These are phyloP conservation scores for Blastobotrys americana DNA, from an alignment of 805 yeast species.

Conservation along the genomic window DNA sequence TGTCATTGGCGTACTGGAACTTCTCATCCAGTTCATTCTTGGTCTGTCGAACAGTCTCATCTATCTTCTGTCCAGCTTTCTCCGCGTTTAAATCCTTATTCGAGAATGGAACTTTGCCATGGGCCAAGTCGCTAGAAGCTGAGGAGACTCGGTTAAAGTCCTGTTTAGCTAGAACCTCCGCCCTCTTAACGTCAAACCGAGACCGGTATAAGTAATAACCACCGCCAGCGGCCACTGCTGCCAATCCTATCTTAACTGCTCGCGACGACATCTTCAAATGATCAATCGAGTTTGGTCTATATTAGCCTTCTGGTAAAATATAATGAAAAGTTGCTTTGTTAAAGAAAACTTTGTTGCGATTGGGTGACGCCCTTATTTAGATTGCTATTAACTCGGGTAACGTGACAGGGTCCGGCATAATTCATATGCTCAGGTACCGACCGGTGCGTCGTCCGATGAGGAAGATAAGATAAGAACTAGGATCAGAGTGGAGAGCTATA, in stretches of 20 bases:
- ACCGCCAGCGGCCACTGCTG: conserved; percentile 17
- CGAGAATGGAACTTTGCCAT: background rate
- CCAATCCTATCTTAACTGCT: conserved; percentile 15
- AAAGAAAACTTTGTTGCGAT: no score
- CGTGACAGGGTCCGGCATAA: no score
- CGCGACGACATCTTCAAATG: background rate
- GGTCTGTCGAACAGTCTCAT: conserved; percentile 3
- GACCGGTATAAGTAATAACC: conserved; percentile 19
- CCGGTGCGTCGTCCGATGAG: no score
- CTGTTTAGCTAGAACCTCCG: conserved; percentile 18
- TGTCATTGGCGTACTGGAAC: background rate
- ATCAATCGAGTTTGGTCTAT: no score
- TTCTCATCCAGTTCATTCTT: background rate
- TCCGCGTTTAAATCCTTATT: conserved; percentile 6
- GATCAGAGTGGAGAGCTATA: no score
- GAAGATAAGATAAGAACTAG: no score
- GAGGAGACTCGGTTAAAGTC: conserved; percentile 13
- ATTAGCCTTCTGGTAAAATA: no score
- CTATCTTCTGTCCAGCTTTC: conserved; percentile 14
- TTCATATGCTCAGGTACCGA: no score
- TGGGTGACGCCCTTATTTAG: no score
- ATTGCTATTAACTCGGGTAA: no score
- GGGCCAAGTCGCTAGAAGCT: conserved; percentile 10
- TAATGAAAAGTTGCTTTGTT: no score
- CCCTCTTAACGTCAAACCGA: conserved; percentile 14